Base-by-base conservation (phyloP, 345 rosid species). In the Jatropha curcas region DNA sequence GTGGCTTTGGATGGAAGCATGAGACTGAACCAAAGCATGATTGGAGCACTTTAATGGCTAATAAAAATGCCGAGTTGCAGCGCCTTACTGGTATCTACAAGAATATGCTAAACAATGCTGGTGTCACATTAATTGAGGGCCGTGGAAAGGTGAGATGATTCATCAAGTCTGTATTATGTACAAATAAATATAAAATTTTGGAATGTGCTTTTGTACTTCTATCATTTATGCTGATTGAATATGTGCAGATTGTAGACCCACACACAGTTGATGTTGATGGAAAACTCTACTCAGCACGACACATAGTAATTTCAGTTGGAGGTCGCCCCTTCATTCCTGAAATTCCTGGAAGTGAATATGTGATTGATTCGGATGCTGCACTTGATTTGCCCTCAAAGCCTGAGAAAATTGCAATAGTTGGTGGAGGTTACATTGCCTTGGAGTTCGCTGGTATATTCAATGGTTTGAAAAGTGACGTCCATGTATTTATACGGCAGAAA, bases 371-470 rank as follows among this genome's bases (percentile, higher is more conserved):
- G n/a, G 98, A 92, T 84, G 91, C 85, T 14, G 98, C 98, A 5
- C 98, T 92, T 75, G 98, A 94, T 87, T 82, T 94, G 86, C 93
- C 97, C 33, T 79, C 93, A 10, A 89, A 88, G 79, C 98, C 97
- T 0, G 78, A 82, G 79, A 94, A 84, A 79, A 83, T 92, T 56
- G 97, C 98, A 1, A 90, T 92, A 4, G 84, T 90, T 72, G 98
- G 98, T 65, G 97, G 98, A 71, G 98, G 98, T 19, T 90, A 94
- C 80, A 94, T 90, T 51, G 96, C 94, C 16, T 56, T 89, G 76
- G 97, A 94, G 84, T 92, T 94, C 77, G 97, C 95, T 17, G 97
- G 97, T 50, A 92, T 94, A 76, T 92, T 92, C 75, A 92, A 87
- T 73, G 95, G 97, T 52, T 81, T 92, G 77, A 78, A 20, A 79